phyloP scores from a whole-genome alignment of 495 filamentous ascomycete genomes.

The Neurospora intermedia region DNA sequence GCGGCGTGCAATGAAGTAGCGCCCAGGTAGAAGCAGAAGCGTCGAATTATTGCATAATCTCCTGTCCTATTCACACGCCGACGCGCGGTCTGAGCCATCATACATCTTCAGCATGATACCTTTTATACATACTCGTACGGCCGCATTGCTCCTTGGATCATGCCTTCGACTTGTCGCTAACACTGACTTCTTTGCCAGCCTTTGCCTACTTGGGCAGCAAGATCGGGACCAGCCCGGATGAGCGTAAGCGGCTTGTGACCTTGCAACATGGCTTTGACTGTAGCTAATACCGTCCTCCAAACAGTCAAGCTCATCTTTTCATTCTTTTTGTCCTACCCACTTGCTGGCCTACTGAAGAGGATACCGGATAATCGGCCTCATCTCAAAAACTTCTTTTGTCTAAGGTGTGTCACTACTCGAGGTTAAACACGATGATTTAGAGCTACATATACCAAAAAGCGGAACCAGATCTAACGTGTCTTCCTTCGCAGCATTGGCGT shows the following conservation, averaged over 20 bases:
- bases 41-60: not conserved
- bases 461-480: constrained; percentile 1
- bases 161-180: constrained; percentile 11
- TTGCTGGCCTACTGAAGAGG: constrained; percentile 81
- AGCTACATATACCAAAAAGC: not conserved
- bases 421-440: not conserved
- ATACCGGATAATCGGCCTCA: constrained; percentile 77
- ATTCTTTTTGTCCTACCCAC: constrained; percentile 86
- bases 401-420: constrained; percentile 41
- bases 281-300: constrained; percentile 10
- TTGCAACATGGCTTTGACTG: constrained; percentile 1
- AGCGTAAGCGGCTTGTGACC: constrained; percentile 45
- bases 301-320: constrained; percentile 88
- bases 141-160: constrained; percentile 1
- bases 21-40: not conserved
- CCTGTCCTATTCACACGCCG: not conserved
- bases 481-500: constrained; percentile 46
- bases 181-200: constrained; percentile 42
- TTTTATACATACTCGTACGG: constrained; percentile 70
- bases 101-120: constrained; percentile 55
- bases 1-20: not conserved
- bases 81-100: not conserved
- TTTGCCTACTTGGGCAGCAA: constrained; percentile 54
- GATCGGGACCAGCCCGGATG: constrained; percentile 74
- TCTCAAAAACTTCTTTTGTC: constrained; percentile 83